Percentiles rank a stretch among this genome's conserved stretches.
Evolutionary conservation across 2,329 filamentous ascomycete genomes (phyloP).

Genomic region (Fusarium mangiferae): DNA sequence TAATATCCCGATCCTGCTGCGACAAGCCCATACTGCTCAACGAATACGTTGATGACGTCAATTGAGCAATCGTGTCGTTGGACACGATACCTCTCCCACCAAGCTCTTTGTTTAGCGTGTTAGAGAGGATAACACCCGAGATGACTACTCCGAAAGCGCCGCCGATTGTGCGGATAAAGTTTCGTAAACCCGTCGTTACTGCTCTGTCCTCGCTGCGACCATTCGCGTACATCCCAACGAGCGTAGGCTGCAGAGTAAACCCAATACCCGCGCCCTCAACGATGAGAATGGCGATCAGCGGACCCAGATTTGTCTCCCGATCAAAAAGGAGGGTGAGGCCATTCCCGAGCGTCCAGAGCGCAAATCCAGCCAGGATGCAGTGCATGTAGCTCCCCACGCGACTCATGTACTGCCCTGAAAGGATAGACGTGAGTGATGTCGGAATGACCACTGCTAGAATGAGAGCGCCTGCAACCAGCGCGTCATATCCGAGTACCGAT

Average conservation of each 20-base stretch:
- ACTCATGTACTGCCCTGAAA: slow-evolving; percentile 11
- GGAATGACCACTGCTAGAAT: not conserved
- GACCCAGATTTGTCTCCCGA: not conserved
- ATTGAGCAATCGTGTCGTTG: not conserved
- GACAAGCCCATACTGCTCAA: not conserved
- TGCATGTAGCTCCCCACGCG: not conserved
- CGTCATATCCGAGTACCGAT: not conserved
- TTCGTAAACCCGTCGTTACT: not conserved
- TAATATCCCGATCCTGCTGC: not conserved
- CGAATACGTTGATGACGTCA: not conserved
- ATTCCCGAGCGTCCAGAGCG: slow-evolving; percentile 4
- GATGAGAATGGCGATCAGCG: not conserved
- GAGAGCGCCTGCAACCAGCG: not conserved
- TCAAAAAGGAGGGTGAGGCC: not conserved
- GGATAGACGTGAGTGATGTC: not conserved
- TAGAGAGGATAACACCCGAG: not conserved
- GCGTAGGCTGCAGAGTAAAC: not conserved
- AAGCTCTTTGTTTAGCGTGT: not conserved
- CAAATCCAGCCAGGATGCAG: not conserved
- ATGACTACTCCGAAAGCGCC: slow-evolving; percentile 2
- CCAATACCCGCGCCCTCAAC: not conserved
- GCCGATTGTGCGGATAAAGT: slow-evolving; percentile 5
- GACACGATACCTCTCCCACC: not conserved
- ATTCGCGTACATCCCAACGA: not conserved
- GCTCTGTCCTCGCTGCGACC: not conserved